These are phyloP conservation scores for Coemansia sp. DNA, from an alignment of 192 early-diverging fungal genomes.

Conservation along the genomic window DNA sequence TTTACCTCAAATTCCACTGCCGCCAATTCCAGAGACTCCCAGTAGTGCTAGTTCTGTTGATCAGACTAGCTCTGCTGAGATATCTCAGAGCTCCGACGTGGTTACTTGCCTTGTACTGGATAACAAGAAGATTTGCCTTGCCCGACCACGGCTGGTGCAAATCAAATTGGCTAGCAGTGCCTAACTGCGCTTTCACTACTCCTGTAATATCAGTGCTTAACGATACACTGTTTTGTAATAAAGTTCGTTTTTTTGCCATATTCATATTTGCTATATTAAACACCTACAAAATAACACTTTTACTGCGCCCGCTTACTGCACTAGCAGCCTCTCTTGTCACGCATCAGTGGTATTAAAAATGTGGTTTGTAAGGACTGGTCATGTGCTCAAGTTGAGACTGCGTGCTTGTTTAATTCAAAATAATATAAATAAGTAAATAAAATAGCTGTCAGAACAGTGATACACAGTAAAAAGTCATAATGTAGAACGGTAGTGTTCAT, in stretches of 20 bases:
- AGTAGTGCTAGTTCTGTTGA: not conserved
- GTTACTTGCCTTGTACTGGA: constrained; percentile 33
- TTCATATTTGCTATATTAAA: not conserved
- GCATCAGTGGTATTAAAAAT: not conserved
- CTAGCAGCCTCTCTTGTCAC: not conserved
- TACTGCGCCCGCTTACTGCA: too few relatives aligned
- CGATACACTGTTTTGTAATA: not conserved
- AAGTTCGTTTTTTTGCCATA: not conserved
- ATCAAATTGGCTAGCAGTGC: constrained; percentile 10
- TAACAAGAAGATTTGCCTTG: constrained; percentile 42
- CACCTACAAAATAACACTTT: not conserved
- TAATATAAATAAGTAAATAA: not conserved
- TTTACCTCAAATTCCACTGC: constrained; percentile 7
- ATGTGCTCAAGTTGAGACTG: not conserved
- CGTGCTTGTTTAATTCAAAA: not conserved
- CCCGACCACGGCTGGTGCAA: constrained; percentile 40
- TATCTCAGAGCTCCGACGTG: not conserved
- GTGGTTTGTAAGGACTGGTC: not conserved
- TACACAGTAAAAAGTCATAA: not conserved
- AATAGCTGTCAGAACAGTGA: not conserved
- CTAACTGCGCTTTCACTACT: not conserved
- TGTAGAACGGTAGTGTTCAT: not conserved
- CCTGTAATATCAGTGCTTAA: not conserved
- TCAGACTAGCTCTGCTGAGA: not conserved
- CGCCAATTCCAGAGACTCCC: constrained; percentile 5